Percentiles rank a stretch among this genome's conserved stretches.
These are phyloP conservation scores for Cutaneotrichosporon arboriforme DNA, from an alignment of 1,284 basidiomycete species.

Conservation along the genomic window DNA sequence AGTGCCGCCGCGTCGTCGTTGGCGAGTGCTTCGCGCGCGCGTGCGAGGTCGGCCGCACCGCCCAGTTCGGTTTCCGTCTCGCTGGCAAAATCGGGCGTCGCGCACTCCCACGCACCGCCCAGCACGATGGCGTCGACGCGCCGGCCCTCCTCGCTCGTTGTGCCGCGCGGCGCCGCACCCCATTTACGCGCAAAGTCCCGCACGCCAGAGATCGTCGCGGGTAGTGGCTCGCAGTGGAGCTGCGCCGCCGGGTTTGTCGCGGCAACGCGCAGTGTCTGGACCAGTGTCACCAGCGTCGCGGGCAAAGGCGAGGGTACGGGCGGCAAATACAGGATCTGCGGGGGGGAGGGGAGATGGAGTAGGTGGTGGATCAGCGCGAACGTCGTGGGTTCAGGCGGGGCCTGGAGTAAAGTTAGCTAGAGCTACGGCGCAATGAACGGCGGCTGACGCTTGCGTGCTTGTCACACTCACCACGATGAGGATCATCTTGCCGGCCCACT, in stretches of 20 bases:
- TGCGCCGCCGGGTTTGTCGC: slow-evolving; percentile 35
- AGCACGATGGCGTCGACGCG: slow-evolving; percentile 46
- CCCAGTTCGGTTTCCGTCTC: background rate
- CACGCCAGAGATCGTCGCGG: slow-evolving; percentile 32
- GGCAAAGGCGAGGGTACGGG: slow-evolving; percentile 41
- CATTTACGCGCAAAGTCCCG: slow-evolving; percentile 42
- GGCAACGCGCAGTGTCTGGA: slow-evolving; percentile 42
- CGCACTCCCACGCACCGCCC: slow-evolving; percentile 39
- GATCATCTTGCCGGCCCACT: slow-evolving; percentile 48
- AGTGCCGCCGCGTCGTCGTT: background rate
- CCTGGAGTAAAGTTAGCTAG: slow-evolving; percentile 28
- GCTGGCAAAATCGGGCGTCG: background rate
- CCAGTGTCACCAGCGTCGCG: slow-evolving; percentile 35
- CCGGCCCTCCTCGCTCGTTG: slow-evolving; percentile 39
- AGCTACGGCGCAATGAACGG: background rate
- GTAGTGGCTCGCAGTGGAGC: slow-evolving; percentile 44
- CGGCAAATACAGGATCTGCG: slow-evolving; percentile 46
- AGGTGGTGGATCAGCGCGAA: slow-evolving; percentile 41
- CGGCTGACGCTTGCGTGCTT: background rate
- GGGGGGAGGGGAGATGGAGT: slow-evolving; percentile 43
- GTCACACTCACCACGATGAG: slow-evolving; percentile 39
- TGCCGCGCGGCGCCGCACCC: slow-evolving; percentile 31
- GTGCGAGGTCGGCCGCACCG: background rate
- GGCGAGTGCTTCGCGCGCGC: background rate
- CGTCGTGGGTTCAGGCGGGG: slow-evolving; percentile 40